phyloP scores from a whole-genome alignment of 495 filamentous ascomycete genomes.

The Aspergillus avenaceus region DNA sequence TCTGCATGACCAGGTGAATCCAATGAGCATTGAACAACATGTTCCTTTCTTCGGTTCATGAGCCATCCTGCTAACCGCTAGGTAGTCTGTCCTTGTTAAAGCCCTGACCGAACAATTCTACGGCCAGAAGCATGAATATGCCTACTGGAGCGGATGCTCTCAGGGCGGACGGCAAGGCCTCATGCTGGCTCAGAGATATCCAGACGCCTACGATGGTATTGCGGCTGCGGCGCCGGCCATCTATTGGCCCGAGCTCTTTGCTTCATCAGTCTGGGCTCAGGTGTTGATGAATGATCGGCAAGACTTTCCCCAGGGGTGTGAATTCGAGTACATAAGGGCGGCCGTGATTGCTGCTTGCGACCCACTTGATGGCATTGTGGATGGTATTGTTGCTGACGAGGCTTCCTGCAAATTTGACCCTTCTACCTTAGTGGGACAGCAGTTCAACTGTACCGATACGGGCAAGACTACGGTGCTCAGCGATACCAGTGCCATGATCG shows the following conservation, averaged over 20 bases:
- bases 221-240: constrained; percentile 47
- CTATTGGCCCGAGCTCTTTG: constrained; percentile 34
- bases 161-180: constrained; percentile 44
- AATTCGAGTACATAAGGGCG: too few relatives aligned
- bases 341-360: constrained; percentile 39
- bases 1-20: constrained; percentile 28
- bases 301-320: too few relatives aligned
- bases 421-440: constrained; percentile 40
- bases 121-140: constrained; percentile 16
- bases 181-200: constrained; percentile 39
- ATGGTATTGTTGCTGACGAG: constrained; percentile 51
- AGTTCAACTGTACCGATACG: constrained; percentile 27
- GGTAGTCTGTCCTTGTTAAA: constrained; percentile 17
- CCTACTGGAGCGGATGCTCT: constrained; percentile 47
- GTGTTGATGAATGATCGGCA: constrained; percentile 23
- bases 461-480: background rate
- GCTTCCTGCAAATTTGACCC: constrained; percentile 45
- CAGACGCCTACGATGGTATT: constrained; percentile 55
- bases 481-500: background rate
- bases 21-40: too few relatives aligned
- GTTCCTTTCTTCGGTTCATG: too few relatives aligned
- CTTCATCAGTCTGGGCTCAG: constrained; percentile 14
- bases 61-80: too few relatives aligned
- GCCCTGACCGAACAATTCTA: constrained; percentile 13
- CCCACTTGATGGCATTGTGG: constrained; percentile 47